Evolutionary conservation across 306 rosid genomes (phyloP), one percentile per base, ranked within the genome.

Genomic region (Begonia fuchsioides): DNA sequence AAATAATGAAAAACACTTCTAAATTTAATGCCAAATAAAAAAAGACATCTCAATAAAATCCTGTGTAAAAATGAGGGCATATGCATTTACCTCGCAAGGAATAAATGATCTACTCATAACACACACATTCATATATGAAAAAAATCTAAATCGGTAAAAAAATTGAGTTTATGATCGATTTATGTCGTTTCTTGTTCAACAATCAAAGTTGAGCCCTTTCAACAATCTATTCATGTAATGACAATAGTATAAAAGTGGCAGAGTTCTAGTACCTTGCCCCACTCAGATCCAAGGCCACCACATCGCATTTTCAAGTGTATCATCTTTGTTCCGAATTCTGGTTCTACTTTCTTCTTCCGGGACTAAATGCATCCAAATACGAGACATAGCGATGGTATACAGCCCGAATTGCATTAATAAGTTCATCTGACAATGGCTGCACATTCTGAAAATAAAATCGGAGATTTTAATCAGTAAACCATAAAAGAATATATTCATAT

Each of bases 251-350:
- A 52, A 3, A 35, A 10, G 17, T 17, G 17, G 17, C 48, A 60
- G 58, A 13, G 45, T 59, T 45, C 54, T 5, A 32, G 59, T 76
- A 90, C 98, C 95, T 85, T 81, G 65, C 94, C 95, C 98, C 98
- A 90, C 66, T 77, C 87, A 20, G 94, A 56, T 39, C 72, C 85
- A 16, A 90, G 66, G 59, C 87, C 82, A 55, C 93, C 55, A 73
- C 87, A 85, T 69, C 98, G 77, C 92, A 90, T 81, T 71, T 90
- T 90, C 60, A 90, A 70, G 71, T 81, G 74, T 62, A 90, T 81
- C 94, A 90, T 56, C 77, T 75, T 75, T 54, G 94, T 44, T 20
- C 98, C 98, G 70, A 90, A 68, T 58, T 90, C 95, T 20, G 63
- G 66, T 74, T 90, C 98, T 50, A 88, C 93, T 73, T 88, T 88